These are phyloP conservation scores for Aspergillus costaricaensis DNA, from an alignment of 2,329 filamentous ascomycete genomes.

Conservation along the genomic window DNA sequence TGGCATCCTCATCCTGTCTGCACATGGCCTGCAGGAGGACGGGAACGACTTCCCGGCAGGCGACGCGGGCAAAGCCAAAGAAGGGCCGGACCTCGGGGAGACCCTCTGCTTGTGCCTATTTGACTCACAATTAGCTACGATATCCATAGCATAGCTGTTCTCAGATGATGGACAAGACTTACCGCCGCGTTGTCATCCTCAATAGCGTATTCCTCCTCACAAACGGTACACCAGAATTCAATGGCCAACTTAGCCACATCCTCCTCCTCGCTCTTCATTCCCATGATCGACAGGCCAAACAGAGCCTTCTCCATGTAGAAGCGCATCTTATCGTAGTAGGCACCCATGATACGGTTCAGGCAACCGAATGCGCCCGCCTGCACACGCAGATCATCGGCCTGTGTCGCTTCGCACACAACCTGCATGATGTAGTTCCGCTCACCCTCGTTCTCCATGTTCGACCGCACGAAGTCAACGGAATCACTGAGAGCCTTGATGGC, in stretches of 20 bases:
- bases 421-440: constrained; percentile 99
- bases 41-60: constrained; percentile 90
- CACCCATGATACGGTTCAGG: constrained; percentile 95
- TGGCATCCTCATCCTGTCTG: constrained; percentile 96
- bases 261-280: constrained; percentile 97
- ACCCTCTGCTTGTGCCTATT: constrained; percentile 65
- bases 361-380: constrained; percentile 96
- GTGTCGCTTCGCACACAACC: constrained; percentile 97
- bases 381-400: constrained; percentile 85
- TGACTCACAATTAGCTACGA: constrained; percentile 26
- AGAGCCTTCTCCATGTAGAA: constrained; percentile 99
- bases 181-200: constrained; percentile 92
- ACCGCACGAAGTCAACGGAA: constrained; percentile 94
- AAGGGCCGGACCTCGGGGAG: constrained; percentile 84
- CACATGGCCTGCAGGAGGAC: constrained; percentile 86
- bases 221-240: constrained; percentile 99
- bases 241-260: constrained; percentile 97
- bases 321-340: constrained; percentile 99
- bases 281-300: constrained; percentile 94
- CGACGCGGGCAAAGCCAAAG: constrained; percentile 93
- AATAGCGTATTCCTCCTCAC: constrained; percentile 96
- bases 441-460: constrained; percentile 98
- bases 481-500: constrained; percentile 94
- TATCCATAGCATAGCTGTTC: constrained; percentile 3
- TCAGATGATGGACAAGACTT: constrained; percentile 29